Conservation (phyloP, 306 rosid genomes). For the Acacia acuminata region DNA sequence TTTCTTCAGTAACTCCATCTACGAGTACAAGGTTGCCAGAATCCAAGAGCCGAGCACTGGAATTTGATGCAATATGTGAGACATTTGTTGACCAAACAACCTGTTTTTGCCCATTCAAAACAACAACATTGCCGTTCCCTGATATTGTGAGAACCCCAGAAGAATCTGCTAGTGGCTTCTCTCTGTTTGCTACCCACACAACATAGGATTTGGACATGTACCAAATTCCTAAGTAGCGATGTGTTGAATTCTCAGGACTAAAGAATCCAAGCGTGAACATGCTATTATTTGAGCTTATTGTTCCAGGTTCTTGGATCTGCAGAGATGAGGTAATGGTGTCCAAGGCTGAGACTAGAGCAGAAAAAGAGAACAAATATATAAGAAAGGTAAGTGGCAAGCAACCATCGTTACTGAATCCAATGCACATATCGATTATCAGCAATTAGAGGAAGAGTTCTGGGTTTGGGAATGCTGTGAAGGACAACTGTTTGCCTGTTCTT, state of each 20-base stretch:
- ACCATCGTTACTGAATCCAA: too few relatives aligned
- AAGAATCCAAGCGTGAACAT: background rate
- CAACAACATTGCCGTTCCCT: slow-evolving; percentile 27
- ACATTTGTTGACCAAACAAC: slow-evolving; percentile 38
- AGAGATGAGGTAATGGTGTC: background rate
- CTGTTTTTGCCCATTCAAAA: slow-evolving; percentile 25
- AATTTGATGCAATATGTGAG: background rate
- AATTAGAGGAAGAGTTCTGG: too few relatives aligned
- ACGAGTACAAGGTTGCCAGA: slow-evolving; percentile 35
- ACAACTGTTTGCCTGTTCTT: too few relatives aligned
- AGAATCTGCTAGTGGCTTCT: background rate
- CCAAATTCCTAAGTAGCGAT: background rate
- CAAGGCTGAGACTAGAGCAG: background rate
- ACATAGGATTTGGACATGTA: background rate
- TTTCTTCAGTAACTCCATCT: background rate
- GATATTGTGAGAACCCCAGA: background rate
- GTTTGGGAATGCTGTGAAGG: too few relatives aligned
- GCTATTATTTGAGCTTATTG: background rate
- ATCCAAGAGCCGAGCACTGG: slow-evolving; percentile 40
- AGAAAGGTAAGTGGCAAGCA: background rate
- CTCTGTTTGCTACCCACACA: background rate
- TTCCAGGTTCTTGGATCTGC: background rate
- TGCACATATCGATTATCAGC: too few relatives aligned
- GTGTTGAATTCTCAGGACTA: background rate
- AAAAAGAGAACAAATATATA: too few relatives aligned